Evolutionary conservation across 1,284 basidiomycete genomes (phyloP), one percentile per base, ranked within the genome.

Genomic region (Schizophyllum amplum): DNA sequence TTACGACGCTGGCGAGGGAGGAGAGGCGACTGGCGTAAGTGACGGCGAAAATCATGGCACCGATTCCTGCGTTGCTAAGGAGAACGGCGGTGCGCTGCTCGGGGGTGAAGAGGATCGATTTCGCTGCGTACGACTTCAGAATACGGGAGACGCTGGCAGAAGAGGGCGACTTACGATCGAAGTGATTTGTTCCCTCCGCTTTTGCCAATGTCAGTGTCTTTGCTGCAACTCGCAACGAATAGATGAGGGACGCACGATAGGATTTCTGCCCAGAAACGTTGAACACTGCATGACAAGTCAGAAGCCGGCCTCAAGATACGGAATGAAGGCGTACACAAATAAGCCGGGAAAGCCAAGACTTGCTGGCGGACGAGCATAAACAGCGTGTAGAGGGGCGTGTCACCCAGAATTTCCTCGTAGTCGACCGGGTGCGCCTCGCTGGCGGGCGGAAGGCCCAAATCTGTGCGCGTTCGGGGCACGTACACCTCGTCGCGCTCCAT

Each of bases 291-390:
- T 54, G 56, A 17, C 15, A 33, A 26, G 26, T 49, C 24, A 55
- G 21, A 46, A 21, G 21, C 46, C 24, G 26, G 21, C 15, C 24
- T 27, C 42, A 22, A 52, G 23, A 53, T 24, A 24, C 33, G 25
- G 50, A n/a, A 52, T 23, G 27, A 47, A 54, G n/a, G 69, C 73
- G 66, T 67, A 75, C 76, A 67, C 57, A 90, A 82, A 72, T 90
- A 91, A 58, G 82, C 79, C 17, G 77, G 80, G 71, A 89, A 92
- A 3, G 90, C 91, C 21, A 89, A 76, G 11, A 90, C 73, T 71
- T 94, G 92, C 63, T 80, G 78, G 17, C 77, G 72, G 54, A 82
- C 63, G 48, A 82, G 70, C 72, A 75, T 78, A 62, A 69, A 75
- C 6, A 83, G 66, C 0, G 81, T 84, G 61, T 79, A 83, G 47